Percentiles rank a stretch among this genome's conserved stretches.
phyloP scores from a whole-genome alignment of 495 filamentous ascomycete genomes.

The Hypoxylon rickii region DNA sequence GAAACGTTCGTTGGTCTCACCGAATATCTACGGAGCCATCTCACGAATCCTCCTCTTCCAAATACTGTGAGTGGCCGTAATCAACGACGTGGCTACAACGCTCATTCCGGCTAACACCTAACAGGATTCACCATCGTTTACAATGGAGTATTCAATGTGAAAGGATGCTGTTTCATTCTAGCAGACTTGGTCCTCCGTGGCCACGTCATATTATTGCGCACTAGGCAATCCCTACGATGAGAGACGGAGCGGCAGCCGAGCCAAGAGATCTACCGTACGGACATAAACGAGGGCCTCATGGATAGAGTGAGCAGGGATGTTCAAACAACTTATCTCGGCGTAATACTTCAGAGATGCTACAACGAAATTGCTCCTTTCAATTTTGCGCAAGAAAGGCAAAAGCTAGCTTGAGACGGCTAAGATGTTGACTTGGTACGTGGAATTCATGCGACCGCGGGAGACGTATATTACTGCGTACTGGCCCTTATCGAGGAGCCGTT shows the following conservation, averaged over 20 bases:
- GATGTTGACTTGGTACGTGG: neutral
- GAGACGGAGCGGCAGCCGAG: neutral
- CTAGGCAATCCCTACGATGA: neutral
- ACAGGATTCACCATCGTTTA: neutral
- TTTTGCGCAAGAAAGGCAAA: neutral
- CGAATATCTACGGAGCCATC: neutral
- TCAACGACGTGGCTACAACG: neutral
- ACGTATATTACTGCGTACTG: too few relatives aligned
- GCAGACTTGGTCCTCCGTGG: neutral
- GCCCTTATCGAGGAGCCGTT: too few relatives aligned
- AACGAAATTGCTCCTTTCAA: too few relatives aligned
- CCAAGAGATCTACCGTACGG: slow-evolving; percentile 5
- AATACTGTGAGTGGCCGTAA: slow-evolving; percentile 1
- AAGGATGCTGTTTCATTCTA: neutral
- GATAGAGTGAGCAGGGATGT: neutral
- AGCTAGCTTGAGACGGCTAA: neutral
- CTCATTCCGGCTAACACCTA: neutral
- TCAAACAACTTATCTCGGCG: neutral
- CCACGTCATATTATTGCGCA: neutral
- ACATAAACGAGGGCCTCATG: neutral
- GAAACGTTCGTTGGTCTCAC: too few relatives aligned
- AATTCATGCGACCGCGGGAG: too few relatives aligned
- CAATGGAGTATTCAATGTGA: neutral
- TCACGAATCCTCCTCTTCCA: neutral
- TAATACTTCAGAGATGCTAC: neutral